Conservation (phyloP, 2,329 filamentous ascomycete species). For the Botrytis aclada region DNA sequence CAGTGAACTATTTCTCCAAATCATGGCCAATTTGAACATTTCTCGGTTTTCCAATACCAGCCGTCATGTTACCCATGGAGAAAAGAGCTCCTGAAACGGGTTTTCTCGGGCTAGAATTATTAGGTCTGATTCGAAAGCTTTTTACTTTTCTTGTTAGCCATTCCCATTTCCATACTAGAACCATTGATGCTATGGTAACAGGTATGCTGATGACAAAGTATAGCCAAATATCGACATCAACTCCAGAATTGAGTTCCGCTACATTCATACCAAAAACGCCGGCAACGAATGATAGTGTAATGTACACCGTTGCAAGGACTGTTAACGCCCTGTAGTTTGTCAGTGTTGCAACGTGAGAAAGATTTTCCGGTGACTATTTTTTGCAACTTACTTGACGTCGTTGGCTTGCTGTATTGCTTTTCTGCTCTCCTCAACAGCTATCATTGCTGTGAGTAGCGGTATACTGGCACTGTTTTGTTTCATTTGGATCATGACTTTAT, state of each 20-base stretch:
- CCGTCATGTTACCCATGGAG: background rate
- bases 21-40: background rate
- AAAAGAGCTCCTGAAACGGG: background rate
- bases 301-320: background rate
- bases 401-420: constrained; percentile 6
- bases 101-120: background rate
- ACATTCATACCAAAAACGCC: constrained; percentile 1
- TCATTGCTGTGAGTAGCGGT: background rate
- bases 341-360: background rate
- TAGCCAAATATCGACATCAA: background rate
- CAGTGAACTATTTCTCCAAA: background rate
- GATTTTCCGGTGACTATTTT: background rate
- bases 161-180: background rate
- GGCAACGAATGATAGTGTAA: background rate
- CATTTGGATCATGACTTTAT: background rate
- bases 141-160: background rate
- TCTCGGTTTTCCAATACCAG: background rate
- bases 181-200: background rate
- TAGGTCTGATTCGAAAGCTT: background rate
- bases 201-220: background rate
- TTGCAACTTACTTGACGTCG: background rate
- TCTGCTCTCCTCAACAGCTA: background rate
- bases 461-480: background rate
- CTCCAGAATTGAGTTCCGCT: background rate
- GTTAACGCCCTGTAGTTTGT: background rate